phyloP scores from a whole-genome alignment of 805 yeast genomes.

The Kodamaea nitidulidarum region DNA sequence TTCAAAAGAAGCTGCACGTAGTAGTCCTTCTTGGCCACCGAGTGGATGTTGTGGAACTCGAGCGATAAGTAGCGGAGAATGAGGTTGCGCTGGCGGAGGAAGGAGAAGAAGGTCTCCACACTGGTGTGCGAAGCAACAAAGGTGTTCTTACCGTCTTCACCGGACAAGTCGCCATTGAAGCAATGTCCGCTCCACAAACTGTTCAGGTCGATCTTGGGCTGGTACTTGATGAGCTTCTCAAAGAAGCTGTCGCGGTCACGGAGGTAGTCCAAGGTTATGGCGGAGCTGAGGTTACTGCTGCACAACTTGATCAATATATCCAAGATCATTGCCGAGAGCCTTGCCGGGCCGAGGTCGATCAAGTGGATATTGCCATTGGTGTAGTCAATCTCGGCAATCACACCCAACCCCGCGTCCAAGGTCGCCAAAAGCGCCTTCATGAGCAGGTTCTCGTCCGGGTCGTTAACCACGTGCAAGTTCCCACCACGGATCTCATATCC shows the following conservation, averaged over 20 bases:
- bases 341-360: conserved; percentile 52
- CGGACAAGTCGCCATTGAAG: conserved; percentile 41
- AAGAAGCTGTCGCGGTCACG: conserved; percentile 48
- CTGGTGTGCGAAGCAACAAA: conserved; percentile 33
- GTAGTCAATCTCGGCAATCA: conserved; percentile 36
- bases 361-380: conserved; percentile 25
- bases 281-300: conserved; percentile 52
- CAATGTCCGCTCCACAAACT: conserved; percentile 52
- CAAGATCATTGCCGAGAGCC: conserved; percentile 54
- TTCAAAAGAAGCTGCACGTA: conserved; percentile 54
- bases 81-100: conserved; percentile 56
- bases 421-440: conserved; percentile 51
- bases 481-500: conserved; percentile 58
- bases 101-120: conserved; percentile 54
- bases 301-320: conserved; percentile 63
- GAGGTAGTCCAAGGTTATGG: conserved; percentile 47
- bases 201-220: conserved; percentile 50
- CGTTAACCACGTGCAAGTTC: conserved; percentile 42
- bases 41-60: conserved; percentile 62
- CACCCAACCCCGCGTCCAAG: conserved; percentile 44
- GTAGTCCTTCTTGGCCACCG: conserved; percentile 47
- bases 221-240: conserved; percentile 46
- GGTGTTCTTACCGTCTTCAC: conserved; percentile 18
- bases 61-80: conserved; percentile 63
- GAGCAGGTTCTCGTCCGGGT: conserved; percentile 49